Conservation (phyloP, 129 eudicot species). For the Artemisia tridentata region DNA sequence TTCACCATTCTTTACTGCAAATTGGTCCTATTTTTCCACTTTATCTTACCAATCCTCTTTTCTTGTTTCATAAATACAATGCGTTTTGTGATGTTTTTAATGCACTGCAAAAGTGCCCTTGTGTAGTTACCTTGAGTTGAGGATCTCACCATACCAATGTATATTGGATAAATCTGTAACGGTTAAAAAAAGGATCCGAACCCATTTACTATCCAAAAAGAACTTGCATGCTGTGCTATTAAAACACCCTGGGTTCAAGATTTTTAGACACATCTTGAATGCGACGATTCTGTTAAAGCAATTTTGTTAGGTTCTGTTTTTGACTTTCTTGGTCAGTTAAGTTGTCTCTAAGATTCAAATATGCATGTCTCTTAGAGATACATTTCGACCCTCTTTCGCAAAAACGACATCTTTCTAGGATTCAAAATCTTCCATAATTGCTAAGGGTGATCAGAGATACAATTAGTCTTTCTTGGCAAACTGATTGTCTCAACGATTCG, state of each 20-base stretch:
- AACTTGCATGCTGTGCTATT: background rate
- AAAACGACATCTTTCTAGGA: background rate
- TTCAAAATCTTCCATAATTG: background rate
- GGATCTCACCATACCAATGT: conserved; percentile 15
- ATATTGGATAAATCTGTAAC: background rate
- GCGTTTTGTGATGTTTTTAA: conserved; percentile 30
- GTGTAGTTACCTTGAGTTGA: conserved; percentile 30
- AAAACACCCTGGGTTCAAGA: background rate
- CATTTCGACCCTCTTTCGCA: background rate
- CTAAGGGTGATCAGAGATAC: background rate
- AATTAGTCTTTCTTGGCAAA: conserved; percentile 10
- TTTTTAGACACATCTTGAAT: background rate
- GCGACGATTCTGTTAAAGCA: too few relatives aligned
- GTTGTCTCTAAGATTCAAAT: conserved; percentile 3
- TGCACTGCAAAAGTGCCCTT: conserved; percentile 37
- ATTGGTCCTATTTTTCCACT: conserved; percentile 36
- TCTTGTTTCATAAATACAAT: conserved; percentile 28
- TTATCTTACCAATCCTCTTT: conserved; percentile 27
- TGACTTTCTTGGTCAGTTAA: background rate
- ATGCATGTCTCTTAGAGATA: background rate
- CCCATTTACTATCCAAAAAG: too few relatives aligned
- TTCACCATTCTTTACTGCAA: conserved; percentile 38
- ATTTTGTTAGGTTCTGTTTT: background rate
- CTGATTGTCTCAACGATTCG: background rate
- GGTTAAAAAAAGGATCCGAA: background rate